Conservation (phyloP, 805 yeast species). For the Citeromyces matritensis region DNA sequence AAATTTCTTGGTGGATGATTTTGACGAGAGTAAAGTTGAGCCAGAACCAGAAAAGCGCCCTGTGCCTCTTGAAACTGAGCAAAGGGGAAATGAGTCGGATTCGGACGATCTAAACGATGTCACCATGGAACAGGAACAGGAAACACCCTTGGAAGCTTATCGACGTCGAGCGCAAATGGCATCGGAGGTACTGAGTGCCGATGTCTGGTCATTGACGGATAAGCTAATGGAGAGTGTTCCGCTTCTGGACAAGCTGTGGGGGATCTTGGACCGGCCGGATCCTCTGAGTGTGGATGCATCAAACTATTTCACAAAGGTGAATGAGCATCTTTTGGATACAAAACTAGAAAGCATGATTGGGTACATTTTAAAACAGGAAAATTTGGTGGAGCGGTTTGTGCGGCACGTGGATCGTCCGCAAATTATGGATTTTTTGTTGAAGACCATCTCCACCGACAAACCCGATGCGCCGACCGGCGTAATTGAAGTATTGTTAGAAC, state of each 20-base stretch:
- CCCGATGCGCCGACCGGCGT: constrained; percentile 83
- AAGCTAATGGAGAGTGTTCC: constrained; percentile 66
- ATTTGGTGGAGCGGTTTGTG: constrained; percentile 67
- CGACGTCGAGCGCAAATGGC: constrained; percentile 47
- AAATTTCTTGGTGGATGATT: constrained; percentile 42
- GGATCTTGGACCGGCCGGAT: constrained; percentile 49
- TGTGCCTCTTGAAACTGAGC: constrained; percentile 7
- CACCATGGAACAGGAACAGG: constrained; percentile 10
- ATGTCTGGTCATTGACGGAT: constrained; percentile 88
- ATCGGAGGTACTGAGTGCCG: constrained; percentile 81
- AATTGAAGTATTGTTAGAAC: constrained; percentile 58
- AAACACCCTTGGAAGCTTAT: constrained; percentile 17
- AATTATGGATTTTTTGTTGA: constrained; percentile 79
- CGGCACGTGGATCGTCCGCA: constrained; percentile 87
- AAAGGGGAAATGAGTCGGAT: constrained; percentile 6
- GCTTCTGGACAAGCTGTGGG: constrained; percentile 64
- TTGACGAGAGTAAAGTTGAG: constrained; percentile 8
- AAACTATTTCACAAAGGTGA: constrained; percentile 81
- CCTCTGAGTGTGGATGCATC: constrained; percentile 67
- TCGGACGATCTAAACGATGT: constrained; percentile 2
- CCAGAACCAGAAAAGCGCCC: constrained; percentile 1
- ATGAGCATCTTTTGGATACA: constrained; percentile 80
- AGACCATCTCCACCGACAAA: constrained; percentile 86
- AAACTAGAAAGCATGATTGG: constrained; percentile 66
- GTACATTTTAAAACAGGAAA: constrained; percentile 55